phyloP scores from a whole-genome alignment of 129 eudicot genomes.

The Glebionis coronaria region DNA sequence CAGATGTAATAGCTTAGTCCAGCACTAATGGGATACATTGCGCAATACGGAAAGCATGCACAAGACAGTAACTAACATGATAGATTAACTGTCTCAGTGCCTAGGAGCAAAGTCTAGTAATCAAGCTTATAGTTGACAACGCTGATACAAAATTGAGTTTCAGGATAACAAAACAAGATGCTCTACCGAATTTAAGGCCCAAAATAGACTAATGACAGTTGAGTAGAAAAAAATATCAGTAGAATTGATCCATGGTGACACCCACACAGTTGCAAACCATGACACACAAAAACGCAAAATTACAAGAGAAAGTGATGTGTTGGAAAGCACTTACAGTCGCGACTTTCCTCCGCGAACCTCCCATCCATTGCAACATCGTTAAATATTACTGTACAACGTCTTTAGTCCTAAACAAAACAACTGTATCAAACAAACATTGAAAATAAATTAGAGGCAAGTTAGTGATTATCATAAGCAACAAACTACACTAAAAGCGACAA shows the following conservation, averaged over 20 bases:
- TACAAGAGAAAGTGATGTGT: constrained; percentile 2
- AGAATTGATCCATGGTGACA: constrained; percentile 8
- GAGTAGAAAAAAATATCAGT: neutral
- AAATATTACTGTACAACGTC: constrained; percentile 1
- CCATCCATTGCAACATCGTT: constrained; percentile 95
- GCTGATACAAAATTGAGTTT: neutral
- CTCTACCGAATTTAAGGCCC: neutral
- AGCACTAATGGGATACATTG: neutral
- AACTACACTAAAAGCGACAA: constrained; percentile 13
- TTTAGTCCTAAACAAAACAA: constrained; percentile 22
- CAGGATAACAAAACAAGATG: neutral
- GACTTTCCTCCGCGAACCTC: constrained; percentile 94
- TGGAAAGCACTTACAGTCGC: constrained; percentile 56
- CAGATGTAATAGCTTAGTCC: neutral
- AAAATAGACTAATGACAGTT: neutral
- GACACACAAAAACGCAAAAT: constrained; percentile 3
- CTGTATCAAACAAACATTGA: constrained; percentile 12
- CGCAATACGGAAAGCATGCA: neutral
- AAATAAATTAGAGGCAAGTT: neutral
- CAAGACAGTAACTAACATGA: neutral
- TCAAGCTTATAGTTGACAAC: constrained; percentile 11
- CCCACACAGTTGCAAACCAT: constrained; percentile 11
- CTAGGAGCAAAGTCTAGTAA: neutral
- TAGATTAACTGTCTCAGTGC: neutral
- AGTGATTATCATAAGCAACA: constrained; percentile 11